Evolutionary conservation across 768 basidiomycete species (phyloP).

Genomic region (Mycena amicta): DNA sequence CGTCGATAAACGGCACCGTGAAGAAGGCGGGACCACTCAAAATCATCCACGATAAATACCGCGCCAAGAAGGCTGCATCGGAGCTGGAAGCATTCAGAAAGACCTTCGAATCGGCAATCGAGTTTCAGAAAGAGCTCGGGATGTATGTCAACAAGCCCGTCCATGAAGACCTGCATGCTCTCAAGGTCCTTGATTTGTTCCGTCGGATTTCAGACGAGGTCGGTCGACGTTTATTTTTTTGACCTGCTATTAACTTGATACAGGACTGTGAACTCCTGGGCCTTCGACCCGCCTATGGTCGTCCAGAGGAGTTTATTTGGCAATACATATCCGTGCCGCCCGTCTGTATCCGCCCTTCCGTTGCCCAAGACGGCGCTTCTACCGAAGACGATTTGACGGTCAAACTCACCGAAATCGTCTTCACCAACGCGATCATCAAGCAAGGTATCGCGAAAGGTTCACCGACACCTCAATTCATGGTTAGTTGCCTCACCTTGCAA

Average conservation of each 20-base stretch:
- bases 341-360: slow-evolving; percentile 95
- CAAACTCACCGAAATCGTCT: slow-evolving; percentile 95
- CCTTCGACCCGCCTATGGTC: slow-evolving; percentile 80
- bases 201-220: slow-evolving; percentile 91
- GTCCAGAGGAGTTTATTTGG: slow-evolving; percentile 98
- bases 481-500: slow-evolving; percentile 25
- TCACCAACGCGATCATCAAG: slow-evolving; percentile 90
- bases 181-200: slow-evolving; percentile 93
- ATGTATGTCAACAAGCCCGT: slow-evolving; percentile 85
- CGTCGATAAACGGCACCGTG: slow-evolving; percentile 90
- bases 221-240: slow-evolving; percentile 12
- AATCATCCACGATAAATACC: slow-evolving; percentile 97
- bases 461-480: slow-evolving; percentile 89
- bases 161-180: slow-evolving; percentile 90
- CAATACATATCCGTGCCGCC: slow-evolving; percentile 98
- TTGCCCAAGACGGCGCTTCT: slow-evolving; percentile 95
- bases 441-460: slow-evolving; percentile 87
- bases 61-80: slow-evolving; percentile 88
- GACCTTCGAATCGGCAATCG: slow-evolving; percentile 79
- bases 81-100: slow-evolving; percentile 88
- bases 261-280: slow-evolving; percentile 96
- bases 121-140: slow-evolving; percentile 84
- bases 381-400: slow-evolving; percentile 99
- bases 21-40: slow-evolving; percentile 95
- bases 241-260: background rate